phyloP scores from a whole-genome alignment of 768 basidiomycete genomes.

The Rhodotorula kratochvilovae region DNA sequence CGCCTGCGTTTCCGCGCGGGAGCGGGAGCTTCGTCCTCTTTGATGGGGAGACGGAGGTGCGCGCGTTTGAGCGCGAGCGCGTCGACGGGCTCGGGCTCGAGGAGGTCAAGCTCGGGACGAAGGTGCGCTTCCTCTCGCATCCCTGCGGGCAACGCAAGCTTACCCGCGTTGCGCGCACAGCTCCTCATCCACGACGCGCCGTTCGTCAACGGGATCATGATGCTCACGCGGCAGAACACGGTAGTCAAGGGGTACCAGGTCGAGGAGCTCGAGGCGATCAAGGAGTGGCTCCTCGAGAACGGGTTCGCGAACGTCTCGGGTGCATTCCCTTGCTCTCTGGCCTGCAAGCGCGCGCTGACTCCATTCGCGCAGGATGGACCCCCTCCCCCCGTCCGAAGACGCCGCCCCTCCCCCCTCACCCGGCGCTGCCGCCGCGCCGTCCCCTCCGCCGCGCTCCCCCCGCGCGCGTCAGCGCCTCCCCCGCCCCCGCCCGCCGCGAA shows the following conservation, averaged over 20 bases:
- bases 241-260: conserved; percentile 29
- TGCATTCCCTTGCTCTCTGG: not conserved
- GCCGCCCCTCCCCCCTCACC: not conserved
- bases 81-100: conserved; percentile 18
- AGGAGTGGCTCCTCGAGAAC: conserved; percentile 17
- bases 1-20: conserved; percentile 20
- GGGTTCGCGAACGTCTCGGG: conserved; percentile 6
- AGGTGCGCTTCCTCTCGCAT: conserved; percentile 8
- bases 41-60: conserved; percentile 10
- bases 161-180: not conserved
- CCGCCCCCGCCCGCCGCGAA: not conserved
- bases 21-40: conserved; percentile 14
- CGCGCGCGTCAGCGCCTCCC: not conserved
- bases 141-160: not conserved
- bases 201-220: conserved; percentile 15
- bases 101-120: conserved; percentile 27
- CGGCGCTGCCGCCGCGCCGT: not conserved
- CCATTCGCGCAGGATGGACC: not conserved
- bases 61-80: conserved; percentile 18
- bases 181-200: conserved; percentile 10
- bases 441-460: not conserved
- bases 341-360: not conserved
- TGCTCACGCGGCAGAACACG: conserved; percentile 25
- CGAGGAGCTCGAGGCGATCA: conserved; percentile 18
- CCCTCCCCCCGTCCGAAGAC: not conserved